phyloP scores from a whole-genome alignment of 2,329 filamentous ascomycete species.

The Talaromyces albobiverticillius region DNA sequence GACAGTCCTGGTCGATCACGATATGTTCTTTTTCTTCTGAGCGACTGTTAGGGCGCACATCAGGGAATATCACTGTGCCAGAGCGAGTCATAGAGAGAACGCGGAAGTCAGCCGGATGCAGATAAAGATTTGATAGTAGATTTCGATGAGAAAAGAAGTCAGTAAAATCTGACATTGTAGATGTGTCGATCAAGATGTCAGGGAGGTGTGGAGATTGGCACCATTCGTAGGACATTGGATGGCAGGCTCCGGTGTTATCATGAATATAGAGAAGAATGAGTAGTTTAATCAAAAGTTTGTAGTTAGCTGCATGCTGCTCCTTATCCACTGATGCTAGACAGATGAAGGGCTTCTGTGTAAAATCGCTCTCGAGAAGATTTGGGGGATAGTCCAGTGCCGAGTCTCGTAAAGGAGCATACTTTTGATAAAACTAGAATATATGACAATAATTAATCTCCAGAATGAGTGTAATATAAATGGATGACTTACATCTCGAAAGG shows the following conservation, averaged over 20 bases:
- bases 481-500: neutral
- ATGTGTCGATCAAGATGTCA: neutral
- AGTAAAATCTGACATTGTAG: neutral
- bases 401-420: neutral
- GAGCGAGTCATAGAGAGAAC: neutral
- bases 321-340: neutral
- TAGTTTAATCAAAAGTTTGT: neutral
- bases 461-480: neutral
- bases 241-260: neutral
- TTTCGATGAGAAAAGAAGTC: neutral
- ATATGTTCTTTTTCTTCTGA: neutral
- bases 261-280: neutral
- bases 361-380: neutral
- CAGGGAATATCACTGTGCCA: neutral
- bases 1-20: neutral
- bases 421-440: conserved; percentile 1
- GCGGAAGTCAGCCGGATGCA: neutral
- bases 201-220: neutral
- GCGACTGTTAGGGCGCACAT: too few relatives aligned
- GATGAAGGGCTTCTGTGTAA: neutral
- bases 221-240: neutral
- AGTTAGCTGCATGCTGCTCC: neutral
- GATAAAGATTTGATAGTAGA: neutral
- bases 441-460: neutral
- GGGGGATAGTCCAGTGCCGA: neutral